Base-by-base conservation (phyloP, 306 rosid genomes). In the Castanea sativa region DNA sequence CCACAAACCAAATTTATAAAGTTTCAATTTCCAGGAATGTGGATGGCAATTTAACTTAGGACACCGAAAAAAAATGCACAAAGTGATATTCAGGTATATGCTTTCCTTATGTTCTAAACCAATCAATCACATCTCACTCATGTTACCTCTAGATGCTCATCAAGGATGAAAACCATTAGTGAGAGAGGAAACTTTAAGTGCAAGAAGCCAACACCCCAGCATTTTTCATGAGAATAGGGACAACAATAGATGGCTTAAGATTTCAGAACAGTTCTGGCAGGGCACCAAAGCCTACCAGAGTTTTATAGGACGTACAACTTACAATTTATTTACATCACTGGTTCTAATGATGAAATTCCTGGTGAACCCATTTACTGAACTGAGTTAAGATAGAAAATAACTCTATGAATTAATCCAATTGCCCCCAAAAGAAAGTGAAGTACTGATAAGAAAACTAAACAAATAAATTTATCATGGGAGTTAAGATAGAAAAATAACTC, bases 391-490 rank as follows among this genome's bases (percentile, higher is more conserved):
- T 29, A 29, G 30, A 68, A 16, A 29, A 4, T 35, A 58, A 18
- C 12, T 57, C 27, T 20, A 63, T 61, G 32, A n/a, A 27, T 64
- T 35, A 15, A 19, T 32, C 25, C 4, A 77, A 33, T 16, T n/a
- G 32, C 23, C 6, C 43, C 11, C 30, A 29, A 6, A 56, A 65
- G 35, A 30, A 38, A 43, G 27, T 25, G 13, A 53, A 6, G 2
- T 11, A 23, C 21, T 55, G 18, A 15, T 41, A 43, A 20, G 63
- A 45, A 74, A 23, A 73, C 25, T 33, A 75, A 74, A 53, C n/a
- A 55, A 74, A 64, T 58, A 15, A 61, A 65, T 69, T 83, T 85
- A 93, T 97, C 98, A 92, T 88, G 59, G 98, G 97, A 84, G 30
- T 29, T 29, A 29, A 29, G 30, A 29, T 29, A 70, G 57, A 41